A percentile compares a stretch with the other conserved stretches of the same genome.
Evolutionary conservation across 1,139 yeast species (phyloP).

Genomic region (Groenewaldozyma sp.): DNA sequence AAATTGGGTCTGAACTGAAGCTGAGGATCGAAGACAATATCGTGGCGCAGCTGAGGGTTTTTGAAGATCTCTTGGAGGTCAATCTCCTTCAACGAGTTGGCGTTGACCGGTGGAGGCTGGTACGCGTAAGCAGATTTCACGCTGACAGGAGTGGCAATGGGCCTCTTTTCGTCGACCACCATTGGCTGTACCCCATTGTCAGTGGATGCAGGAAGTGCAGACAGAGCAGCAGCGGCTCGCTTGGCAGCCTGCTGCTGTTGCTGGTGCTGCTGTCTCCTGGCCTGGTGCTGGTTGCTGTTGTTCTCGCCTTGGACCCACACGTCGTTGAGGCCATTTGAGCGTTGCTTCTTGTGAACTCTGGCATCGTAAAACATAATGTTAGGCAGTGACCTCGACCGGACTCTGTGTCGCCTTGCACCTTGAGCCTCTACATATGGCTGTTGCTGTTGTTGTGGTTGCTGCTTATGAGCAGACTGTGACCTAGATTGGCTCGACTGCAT

Average conservation of each 20-base stretch:
- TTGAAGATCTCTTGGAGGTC: slow-evolving; percentile 83
- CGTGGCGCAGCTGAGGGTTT: slow-evolving; percentile 90
- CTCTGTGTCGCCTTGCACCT: slow-evolving; percentile 13
- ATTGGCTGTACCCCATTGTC: slow-evolving; percentile 3
- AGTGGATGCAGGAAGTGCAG: slow-evolving; percentile 4
- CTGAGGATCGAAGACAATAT: slow-evolving; percentile 85
- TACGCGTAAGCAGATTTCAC: slow-evolving; percentile 6
- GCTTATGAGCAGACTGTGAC: neutral
- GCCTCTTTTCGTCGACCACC: slow-evolving; percentile 2
- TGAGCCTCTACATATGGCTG: slow-evolving; percentile 4
- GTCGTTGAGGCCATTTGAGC: slow-evolving; percentile 5
- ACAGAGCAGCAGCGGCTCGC: neutral
- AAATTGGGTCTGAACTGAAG: slow-evolving; percentile 85
- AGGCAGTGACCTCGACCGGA: slow-evolving; percentile 20
- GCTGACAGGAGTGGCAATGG: slow-evolving; percentile 3
- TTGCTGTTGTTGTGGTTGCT: slow-evolving; percentile 11
- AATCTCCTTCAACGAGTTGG: slow-evolving; percentile 75
- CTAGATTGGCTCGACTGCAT: too few relatives aligned
- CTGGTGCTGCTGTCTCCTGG: neutral
- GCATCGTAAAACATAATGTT: slow-evolving; percentile 15
- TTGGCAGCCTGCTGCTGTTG: neutral
- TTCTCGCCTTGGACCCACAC: neutral
- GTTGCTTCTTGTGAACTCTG: slow-evolving; percentile 14
- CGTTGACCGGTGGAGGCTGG: slow-evolving; percentile 72
- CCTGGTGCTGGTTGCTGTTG: slow-evolving; percentile 4